Evolutionary conservation across 768 basidiomycete genomes (phyloP), one percentile per base, ranked within the genome.

Genomic region (Amanita pallidorosea): DNA sequence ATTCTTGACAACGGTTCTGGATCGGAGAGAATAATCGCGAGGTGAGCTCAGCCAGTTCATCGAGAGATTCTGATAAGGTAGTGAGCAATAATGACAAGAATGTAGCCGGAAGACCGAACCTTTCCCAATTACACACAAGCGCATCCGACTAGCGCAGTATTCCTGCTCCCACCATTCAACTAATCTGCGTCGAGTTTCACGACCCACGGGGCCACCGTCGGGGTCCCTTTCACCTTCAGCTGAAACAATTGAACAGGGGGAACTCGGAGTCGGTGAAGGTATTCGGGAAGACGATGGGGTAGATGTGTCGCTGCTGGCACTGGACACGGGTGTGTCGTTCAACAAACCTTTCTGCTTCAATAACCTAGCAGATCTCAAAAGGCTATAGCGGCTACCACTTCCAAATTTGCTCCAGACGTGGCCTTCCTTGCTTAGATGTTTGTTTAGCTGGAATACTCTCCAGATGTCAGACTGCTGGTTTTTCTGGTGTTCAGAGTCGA

Each of bases 401-500:
- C 94, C 93, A 60, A 97, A 97, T 62, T 96, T 97, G 53, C 75
- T 77, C 84, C 91, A 97, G 3, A 79, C 77, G 63, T 95, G 92
- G 5, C 83, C 87, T 2, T 72, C 70, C 57, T 80, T 81, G 51
- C 81, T 84, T 45, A 95, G 78, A 58, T 85, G 76, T 65, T 98
- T 98, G 66, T 88, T 89, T 22, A 97, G 67, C 64, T 99, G 95
- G 67, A 88, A 98, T 52, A 94, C 81, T n/a, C 95, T 81, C 88
- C 92, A 94, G 60, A 83, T 70, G 61, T 97, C 92, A 2, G 75
- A 70, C 63, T 95, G 94, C 43, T 88, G 79, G 62, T 98, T 99
- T 71, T 96, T 95, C 70, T 91, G 90, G 73, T 97, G 85, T 64
- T 99, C 96, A 0, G 91, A 95, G 63, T 99, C 86, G 37, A 99